Evolutionary conservation across 345 rosid genomes (phyloP).

Genomic region (Gossypioides kirkii): DNA sequence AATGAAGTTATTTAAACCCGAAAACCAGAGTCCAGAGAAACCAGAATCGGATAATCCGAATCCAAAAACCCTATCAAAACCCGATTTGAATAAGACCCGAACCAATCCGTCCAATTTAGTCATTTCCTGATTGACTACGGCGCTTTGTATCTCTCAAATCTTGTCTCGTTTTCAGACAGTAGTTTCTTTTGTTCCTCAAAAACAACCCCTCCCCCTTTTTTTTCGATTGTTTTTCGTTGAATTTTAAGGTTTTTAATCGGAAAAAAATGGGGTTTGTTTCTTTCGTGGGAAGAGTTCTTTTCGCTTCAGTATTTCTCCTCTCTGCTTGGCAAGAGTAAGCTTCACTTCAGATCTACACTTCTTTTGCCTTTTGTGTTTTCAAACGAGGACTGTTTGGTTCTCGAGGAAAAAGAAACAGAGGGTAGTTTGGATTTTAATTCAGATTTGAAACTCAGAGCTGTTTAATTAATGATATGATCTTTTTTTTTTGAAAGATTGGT

Average conservation of each 20-base stretch:
- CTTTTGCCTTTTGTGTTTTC: not conserved
- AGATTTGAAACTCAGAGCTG: not conserved
- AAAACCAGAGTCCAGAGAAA: not conserved
- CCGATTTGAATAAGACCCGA: not conserved
- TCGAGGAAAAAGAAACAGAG: not conserved
- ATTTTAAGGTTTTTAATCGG: not conserved
- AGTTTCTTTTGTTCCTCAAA: not conserved
- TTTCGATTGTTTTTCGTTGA: not conserved
- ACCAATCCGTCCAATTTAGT: not conserved
- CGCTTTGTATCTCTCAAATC: not conserved
- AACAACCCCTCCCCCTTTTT: no score
- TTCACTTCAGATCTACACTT: slow-evolving; percentile 28
- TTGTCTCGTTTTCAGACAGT: not conserved
- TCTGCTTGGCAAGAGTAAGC: slow-evolving; percentile 75
- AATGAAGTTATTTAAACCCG: no score
- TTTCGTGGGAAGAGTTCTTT: slow-evolving; percentile 59
- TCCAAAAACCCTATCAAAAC: not conserved
- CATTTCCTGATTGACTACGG: not conserved
- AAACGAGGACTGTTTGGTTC: not conserved
- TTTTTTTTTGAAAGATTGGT: not conserved
- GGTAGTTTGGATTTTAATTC: slow-evolving; percentile 14
- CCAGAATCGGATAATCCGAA: not conserved
- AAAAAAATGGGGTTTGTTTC: slow-evolving; percentile 34
- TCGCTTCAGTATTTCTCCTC: slow-evolving; percentile 64
- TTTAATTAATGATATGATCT: not conserved